A percentile compares a stretch with the other conserved stretches of the same genome.
Conservation (phyloP, 2,329 filamentous ascomycete species). For the Xylaria sp. region DNA sequence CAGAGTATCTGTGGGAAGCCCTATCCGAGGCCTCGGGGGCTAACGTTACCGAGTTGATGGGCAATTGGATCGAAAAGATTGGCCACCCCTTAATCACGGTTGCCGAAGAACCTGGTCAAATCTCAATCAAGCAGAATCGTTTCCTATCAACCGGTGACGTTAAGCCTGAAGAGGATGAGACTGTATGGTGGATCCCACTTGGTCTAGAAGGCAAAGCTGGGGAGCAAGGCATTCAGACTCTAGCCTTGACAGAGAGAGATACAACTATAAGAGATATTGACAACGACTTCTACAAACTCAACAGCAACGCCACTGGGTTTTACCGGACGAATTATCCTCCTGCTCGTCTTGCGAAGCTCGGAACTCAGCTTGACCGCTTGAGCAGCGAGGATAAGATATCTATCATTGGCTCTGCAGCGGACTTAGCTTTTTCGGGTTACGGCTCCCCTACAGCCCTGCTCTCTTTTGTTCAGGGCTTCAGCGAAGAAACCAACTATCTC, state of each 20-base stretch:
- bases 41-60: constrained; percentile 89
- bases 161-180: constrained; percentile 89
- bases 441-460: constrained; percentile 84
- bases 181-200: constrained; percentile 95
- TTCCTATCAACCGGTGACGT: constrained; percentile 94
- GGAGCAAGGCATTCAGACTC: constrained; percentile 68
- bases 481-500: constrained; percentile 82
- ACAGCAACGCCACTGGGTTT: constrained; percentile 86
- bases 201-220: constrained; percentile 81
- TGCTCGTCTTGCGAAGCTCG: constrained; percentile 82
- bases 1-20: constrained; percentile 89
- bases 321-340: constrained; percentile 95
- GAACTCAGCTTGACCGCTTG: constrained; percentile 78
- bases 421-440: constrained; percentile 88
- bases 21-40: constrained; percentile 87
- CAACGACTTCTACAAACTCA: constrained; percentile 91
- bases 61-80: constrained; percentile 94
- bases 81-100: constrained; percentile 93
- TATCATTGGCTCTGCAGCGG: constrained; percentile 87
- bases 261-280: constrained; percentile 80
- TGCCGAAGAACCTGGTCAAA: constrained; percentile 82
- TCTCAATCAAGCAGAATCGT: constrained; percentile 84
- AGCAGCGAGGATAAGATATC: constrained; percentile 92
- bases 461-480: constrained; percentile 86
- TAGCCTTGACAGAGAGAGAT: constrained; percentile 79